phyloP scores from a whole-genome alignment of 805 yeast genomes.

The Candida gorgasii region DNA sequence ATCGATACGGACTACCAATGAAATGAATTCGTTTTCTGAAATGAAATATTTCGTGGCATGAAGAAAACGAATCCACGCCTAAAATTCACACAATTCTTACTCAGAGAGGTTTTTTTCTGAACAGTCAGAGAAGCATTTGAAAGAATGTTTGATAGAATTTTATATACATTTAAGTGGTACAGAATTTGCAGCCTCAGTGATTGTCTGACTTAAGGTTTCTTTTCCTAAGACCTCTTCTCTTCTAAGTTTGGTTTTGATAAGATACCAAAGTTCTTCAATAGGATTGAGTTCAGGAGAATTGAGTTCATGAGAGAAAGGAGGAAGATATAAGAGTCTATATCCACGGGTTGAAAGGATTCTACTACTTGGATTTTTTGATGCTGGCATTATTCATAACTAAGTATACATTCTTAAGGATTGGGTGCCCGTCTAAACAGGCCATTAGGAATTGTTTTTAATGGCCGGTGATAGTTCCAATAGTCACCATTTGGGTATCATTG shows the following conservation, averaged over 20 bases:
- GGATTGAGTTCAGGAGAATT: conserved; percentile 16
- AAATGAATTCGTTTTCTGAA: neutral
- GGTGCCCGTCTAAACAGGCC: conserved; percentile 9
- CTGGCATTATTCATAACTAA: conserved; percentile 14
- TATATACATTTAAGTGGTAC: conserved; percentile 10
- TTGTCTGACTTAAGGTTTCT: conserved; percentile 10
- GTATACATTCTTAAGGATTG: conserved; percentile 8
- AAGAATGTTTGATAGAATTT: conserved; percentile 3
- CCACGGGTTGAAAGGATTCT: conserved; percentile 14
- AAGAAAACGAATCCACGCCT: neutral
- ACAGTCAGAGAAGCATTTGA: conserved; percentile 6
- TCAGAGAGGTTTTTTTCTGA: conserved; percentile 6
- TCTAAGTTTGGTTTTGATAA: conserved; percentile 9
- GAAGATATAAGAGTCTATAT: conserved; percentile 14
- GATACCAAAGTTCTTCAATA: conserved; percentile 18
- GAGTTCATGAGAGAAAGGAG: conserved; percentile 14
- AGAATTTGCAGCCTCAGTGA: conserved; percentile 10
- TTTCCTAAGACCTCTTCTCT: conserved; percentile 6
- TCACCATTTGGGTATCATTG: conserved; percentile 7
- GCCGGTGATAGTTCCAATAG: conserved; percentile 13
- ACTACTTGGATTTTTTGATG: conserved; percentile 13
- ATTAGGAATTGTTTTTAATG: conserved; percentile 14
- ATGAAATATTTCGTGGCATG: neutral
- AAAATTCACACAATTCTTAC: conserved; percentile 1
- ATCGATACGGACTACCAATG: conserved; percentile 1